Conservation (phyloP, 2,329 filamentous ascomycete genomes). For the Mycosphaerella sp. region DNA sequence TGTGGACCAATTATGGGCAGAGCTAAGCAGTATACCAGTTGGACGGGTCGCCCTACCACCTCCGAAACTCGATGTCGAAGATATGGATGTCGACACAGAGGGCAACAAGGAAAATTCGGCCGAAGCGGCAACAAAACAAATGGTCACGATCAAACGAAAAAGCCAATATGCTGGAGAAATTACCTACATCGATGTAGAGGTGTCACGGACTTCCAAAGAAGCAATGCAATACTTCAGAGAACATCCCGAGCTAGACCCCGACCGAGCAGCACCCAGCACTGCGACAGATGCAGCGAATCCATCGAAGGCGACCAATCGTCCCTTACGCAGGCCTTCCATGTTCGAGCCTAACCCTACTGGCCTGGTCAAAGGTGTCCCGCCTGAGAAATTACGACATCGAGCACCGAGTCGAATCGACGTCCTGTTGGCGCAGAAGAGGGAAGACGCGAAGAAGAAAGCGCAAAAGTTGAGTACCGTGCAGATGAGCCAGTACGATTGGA, state of each 20-base stretch:
- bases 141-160: conserved; percentile 51
- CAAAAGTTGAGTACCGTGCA: conserved; percentile 62
- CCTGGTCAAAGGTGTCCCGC: conserved; percentile 42
- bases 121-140: conserved; percentile 30
- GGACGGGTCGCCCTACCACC: conserved; percentile 23
- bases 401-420: conserved; percentile 31
- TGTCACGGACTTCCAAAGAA: conserved; percentile 50
- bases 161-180: conserved; percentile 53
- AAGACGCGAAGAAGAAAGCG: conserved; percentile 34
- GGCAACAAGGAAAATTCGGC: conserved; percentile 32
- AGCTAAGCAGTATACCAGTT: conserved; percentile 41
- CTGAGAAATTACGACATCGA: conserved; percentile 39
- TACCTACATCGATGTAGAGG: conserved; percentile 49
- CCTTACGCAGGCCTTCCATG: conserved; percentile 42
- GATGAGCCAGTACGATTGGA: conserved; percentile 61
- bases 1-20: conserved; percentile 50
- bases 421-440: conserved; percentile 30
- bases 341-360: conserved; percentile 49
- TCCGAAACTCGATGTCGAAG: conserved; percentile 5
- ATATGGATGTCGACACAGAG: conserved; percentile 20
- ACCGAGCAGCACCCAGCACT: conserved; percentile 23
- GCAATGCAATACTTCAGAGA: conserved; percentile 48
- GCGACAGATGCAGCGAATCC: conserved; percentile 15
- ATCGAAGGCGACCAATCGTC: conserved; percentile 34
- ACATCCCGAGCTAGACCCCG: conserved; percentile 34